Conservation (phyloP, 116 monocot genomes). For the Posidonia oceanica region DNA sequence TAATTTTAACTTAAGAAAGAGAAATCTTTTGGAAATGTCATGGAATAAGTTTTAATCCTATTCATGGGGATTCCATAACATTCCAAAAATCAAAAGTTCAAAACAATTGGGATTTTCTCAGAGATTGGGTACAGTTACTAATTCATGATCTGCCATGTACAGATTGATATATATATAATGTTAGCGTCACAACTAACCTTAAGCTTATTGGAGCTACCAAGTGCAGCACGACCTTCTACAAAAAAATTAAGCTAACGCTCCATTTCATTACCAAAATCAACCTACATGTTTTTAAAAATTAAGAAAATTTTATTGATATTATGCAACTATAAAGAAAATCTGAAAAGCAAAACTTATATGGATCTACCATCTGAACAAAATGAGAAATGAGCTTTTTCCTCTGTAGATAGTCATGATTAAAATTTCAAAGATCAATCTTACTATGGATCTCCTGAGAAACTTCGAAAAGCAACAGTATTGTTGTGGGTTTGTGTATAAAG, state of each 20-base stretch:
- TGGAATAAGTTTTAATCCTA: no score
- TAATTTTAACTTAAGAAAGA: no score
- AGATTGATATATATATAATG: no score
- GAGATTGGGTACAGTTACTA: no score
- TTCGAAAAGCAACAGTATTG: conserved; percentile 31
- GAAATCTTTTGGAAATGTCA: no score
- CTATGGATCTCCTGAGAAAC: conserved; percentile 27
- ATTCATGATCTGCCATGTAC: no score
- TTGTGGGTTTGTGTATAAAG: neutral
- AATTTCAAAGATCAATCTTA: conserved; percentile 17
- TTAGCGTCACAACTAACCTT: conserved; percentile 12
- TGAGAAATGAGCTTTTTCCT: conserved; percentile 19
- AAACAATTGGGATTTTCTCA: no score
- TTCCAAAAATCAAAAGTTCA: no score
- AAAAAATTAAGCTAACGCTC: conserved; percentile 31
- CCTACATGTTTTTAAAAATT: conserved; percentile 16
- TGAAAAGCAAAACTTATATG: neutral
- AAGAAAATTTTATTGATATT: no score
- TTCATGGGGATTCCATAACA: no score
- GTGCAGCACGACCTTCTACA: conserved; percentile 29
- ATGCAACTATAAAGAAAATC: no score
- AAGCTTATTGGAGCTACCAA: conserved; percentile 18
- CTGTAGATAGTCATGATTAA: conserved; percentile 13
- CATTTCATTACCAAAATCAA: conserved; percentile 28
- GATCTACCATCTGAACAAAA: conserved; percentile 30